These are phyloP conservation scores for Claviceps sp. DNA, from an alignment of 2,329 filamentous ascomycete species.

Conservation along the genomic window DNA sequence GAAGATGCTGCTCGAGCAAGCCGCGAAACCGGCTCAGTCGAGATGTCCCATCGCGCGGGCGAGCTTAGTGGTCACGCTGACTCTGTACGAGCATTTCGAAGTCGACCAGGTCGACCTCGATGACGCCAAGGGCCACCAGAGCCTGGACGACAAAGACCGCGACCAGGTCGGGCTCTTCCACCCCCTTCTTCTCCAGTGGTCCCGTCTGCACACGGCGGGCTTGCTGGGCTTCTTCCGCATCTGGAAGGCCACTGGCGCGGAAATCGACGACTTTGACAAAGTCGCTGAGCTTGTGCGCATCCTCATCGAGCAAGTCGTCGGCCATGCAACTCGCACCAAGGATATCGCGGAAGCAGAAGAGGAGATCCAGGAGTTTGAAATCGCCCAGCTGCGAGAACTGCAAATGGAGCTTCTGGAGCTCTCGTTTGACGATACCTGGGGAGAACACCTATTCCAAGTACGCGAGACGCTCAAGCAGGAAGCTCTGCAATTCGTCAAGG, in stretches of 20 bases:
- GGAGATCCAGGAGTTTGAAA: conserved; percentile 74
- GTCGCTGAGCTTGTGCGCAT: conserved; percentile 85
- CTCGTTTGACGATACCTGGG: conserved; percentile 92
- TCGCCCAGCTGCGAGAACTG: conserved; percentile 61
- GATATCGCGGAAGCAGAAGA: conserved; percentile 82
- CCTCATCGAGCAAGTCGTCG: conserved; percentile 77
- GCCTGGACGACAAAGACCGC: conserved; percentile 63
- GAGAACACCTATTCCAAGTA: conserved; percentile 77
- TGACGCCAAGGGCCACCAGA: conserved; percentile 62
- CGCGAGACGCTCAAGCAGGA: conserved; percentile 84
- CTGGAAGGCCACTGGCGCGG: conserved; percentile 83
- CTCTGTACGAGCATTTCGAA: conserved; percentile 91
- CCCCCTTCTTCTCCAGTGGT: conserved; percentile 86
- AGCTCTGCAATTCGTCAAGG: conserved; percentile 89
- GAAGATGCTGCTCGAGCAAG: conserved; percentile 83
- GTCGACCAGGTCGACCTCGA: conserved; percentile 74
- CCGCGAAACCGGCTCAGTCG: conserved; percentile 53
- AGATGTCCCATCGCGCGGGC: conserved; percentile 80
- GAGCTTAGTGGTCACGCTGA: conserved; percentile 73
- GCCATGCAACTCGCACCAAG: conserved; percentile 66
- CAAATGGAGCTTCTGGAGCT: conserved; percentile 90
- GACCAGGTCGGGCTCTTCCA: conserved; percentile 83
- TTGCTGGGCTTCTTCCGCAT: conserved; percentile 79
- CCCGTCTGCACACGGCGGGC: conserved; percentile 71
- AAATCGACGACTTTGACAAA: conserved; percentile 81